These are phyloP conservation scores for Phialocephala sp. DNA, from an alignment of 2,329 filamentous ascomycete genomes.

Conservation along the genomic window DNA sequence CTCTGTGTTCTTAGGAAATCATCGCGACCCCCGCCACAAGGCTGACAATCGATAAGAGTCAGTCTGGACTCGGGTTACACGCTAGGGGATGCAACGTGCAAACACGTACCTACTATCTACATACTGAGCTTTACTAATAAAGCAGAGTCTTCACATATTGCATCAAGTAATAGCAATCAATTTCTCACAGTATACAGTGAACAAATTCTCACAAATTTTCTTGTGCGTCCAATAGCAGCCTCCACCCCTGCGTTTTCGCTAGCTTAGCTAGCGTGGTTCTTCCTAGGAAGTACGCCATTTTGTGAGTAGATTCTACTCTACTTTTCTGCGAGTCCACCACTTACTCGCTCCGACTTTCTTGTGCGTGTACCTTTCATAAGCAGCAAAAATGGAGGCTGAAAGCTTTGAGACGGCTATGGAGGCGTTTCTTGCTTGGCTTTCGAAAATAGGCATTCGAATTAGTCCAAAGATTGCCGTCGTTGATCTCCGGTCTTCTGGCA, in stretches of 20 bases:
- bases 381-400: constrained; percentile 37
- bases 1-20: background rate
- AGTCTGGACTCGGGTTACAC: background rate
- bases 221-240: background rate
- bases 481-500: constrained; percentile 60
- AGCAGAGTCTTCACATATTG: background rate
- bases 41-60: background rate
- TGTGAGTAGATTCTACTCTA: background rate
- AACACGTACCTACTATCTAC: background rate
- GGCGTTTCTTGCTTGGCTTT: constrained; percentile 63
- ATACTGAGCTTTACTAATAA: background rate
- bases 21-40: background rate
- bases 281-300: background rate
- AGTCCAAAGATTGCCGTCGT: constrained; percentile 62
- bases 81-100: background rate
- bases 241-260: background rate
- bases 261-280: background rate
- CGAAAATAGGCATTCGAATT: constrained; percentile 56
- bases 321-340: background rate
- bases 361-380: background rate
- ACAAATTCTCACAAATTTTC: background rate
- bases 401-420: constrained; percentile 53
- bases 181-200: background rate
- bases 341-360: background rate
- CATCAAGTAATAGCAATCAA: background rate